These are phyloP conservation scores for Penicillium bovifimosum DNA, from an alignment of 495 filamentous ascomycete genomes.

Conservation along the genomic window DNA sequence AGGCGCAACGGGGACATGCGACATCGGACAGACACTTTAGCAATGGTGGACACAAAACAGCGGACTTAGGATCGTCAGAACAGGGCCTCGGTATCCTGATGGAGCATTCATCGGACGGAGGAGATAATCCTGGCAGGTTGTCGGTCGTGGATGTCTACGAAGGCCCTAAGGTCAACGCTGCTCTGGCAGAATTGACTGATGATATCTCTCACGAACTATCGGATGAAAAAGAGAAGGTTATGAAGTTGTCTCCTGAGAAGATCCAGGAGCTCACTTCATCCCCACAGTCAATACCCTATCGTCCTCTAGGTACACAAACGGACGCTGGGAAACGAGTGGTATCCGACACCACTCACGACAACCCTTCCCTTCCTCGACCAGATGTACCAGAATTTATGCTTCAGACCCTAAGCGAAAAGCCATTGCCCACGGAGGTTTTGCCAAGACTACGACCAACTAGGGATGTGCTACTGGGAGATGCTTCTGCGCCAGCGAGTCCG, in stretches of 20 bases:
- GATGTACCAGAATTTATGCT: constrained; percentile 13
- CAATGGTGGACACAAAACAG: background rate
- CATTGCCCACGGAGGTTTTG: constrained; percentile 8
- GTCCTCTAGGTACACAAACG: constrained; percentile 21
- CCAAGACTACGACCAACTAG: constrained; percentile 22
- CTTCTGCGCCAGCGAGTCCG: constrained; percentile 19
- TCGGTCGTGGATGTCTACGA: constrained; percentile 19
- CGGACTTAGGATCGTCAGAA: constrained; percentile 1
- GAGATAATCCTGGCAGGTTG: background rate
- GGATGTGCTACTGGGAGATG: constrained; percentile 24
- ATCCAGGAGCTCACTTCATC: constrained; percentile 53
- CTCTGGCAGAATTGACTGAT: constrained; percentile 16
- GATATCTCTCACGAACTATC: constrained; percentile 9
- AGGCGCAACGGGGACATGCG: background rate
- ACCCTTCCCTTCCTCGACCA: constrained; percentile 1
- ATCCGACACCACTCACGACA: constrained; percentile 18
- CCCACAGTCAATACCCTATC: constrained; percentile 47
- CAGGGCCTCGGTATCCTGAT: constrained; percentile 24
- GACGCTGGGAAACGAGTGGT: constrained; percentile 22
- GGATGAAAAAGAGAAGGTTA: constrained; percentile 37
- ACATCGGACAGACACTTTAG: background rate
- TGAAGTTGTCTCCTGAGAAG: constrained; percentile 48
- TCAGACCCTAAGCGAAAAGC: constrained; percentile 16
- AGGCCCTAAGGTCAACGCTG: constrained; percentile 16
- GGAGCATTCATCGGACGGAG: constrained; percentile 8